phyloP scores from a whole-genome alignment of 2,329 filamentous ascomycete species.

The Fonsecaea pugnacius region DNA sequence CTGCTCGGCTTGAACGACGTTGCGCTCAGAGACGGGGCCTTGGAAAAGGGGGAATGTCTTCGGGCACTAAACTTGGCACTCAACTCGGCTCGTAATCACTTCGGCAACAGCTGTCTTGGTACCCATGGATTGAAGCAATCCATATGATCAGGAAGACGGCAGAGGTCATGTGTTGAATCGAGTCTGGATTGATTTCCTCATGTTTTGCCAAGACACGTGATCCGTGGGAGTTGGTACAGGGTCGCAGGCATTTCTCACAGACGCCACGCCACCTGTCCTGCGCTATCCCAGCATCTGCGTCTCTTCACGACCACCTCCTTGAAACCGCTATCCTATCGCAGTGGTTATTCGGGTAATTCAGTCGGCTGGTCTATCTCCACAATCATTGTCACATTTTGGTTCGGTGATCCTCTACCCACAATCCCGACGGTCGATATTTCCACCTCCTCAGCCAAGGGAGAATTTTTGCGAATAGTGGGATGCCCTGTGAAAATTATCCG shows the following conservation, averaged over 20 bases:
- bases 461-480: background rate
- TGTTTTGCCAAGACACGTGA: background rate
- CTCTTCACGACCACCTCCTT: too few relatives aligned
- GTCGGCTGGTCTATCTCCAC: too few relatives aligned
- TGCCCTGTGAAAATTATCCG: background rate
- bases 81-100: background rate
- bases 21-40: constrained; percentile 4
- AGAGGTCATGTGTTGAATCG: background rate
- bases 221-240: background rate
- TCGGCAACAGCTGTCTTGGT: constrained; percentile 3
- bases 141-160: background rate
- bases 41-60: constrained; percentile 8
- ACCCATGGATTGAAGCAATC: background rate
- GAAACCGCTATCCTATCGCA: too few relatives aligned
- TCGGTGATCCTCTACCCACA: too few relatives aligned
- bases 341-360: too few relatives aligned
- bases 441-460: background rate
- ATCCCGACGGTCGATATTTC: too few relatives aligned
- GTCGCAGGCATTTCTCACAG: background rate
- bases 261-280: background rate
- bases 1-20: constrained; percentile 6
- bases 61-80: constrained; percentile 5
- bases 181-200: background rate
- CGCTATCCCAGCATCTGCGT: background rate
- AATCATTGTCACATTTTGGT: too few relatives aligned